Evolutionary conservation across 129 eudicot genomes (phyloP).

Genomic region (Silybum marianum): DNA sequence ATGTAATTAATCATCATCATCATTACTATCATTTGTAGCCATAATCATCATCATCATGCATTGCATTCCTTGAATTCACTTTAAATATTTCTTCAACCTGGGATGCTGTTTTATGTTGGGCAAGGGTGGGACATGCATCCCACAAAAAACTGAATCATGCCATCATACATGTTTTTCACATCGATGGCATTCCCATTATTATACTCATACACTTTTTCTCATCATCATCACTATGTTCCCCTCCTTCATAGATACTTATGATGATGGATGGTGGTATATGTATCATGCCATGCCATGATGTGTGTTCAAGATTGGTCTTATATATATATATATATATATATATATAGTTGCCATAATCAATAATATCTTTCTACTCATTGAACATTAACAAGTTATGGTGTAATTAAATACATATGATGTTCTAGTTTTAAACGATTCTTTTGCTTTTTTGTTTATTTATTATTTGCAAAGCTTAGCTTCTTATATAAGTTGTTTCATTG

Average conservation of each 20-base stretch:
- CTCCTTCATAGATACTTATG: conserved; percentile 29
- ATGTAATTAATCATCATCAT: conserved; percentile 36
- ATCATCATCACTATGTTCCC: conserved; percentile 39
- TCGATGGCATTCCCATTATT: conserved; percentile 32
- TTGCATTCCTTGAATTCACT: conserved; percentile 27
- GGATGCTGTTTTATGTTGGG: conserved; percentile 49
- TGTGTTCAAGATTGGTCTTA: conserved; percentile 35
- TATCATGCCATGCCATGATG: conserved; percentile 30
- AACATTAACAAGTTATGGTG: no score
- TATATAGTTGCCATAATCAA: conserved; percentile 27
- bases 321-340: no score
- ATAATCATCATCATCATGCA: conserved; percentile 35
- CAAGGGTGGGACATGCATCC: conserved; percentile 41
- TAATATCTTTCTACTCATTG: conserved; percentile 4
- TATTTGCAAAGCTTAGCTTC: no score
- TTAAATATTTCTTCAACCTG: conserved; percentile 39
- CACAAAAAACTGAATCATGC: conserved; percentile 35
- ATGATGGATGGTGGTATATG: conserved; percentile 1
- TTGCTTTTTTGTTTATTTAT: no score
- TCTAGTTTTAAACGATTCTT: no score
- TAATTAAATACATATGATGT: no score
- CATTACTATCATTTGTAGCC: conserved; percentile 45
- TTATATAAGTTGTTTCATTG: no score
- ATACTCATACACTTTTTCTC: conserved; percentile 21
- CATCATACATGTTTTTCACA: conserved; percentile 35